Evolutionary conservation across 176 grass and related monocot species (phyloP).

Genomic region (Raddia distichophylla): DNA sequence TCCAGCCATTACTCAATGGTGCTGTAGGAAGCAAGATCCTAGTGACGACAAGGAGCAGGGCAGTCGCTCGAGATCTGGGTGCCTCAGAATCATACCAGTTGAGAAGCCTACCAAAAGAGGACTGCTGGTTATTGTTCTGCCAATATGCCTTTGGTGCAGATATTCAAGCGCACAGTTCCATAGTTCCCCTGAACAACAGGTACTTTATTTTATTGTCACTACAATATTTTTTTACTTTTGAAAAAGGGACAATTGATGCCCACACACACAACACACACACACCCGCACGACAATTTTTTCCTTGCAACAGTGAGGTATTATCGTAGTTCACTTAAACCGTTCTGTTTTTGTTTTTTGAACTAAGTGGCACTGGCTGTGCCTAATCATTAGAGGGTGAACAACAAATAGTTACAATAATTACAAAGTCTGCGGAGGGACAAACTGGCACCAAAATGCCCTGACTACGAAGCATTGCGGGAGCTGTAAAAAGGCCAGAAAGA

Average conservation of each 20-base stretch:
- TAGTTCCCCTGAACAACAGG: neutral
- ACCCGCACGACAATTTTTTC: too few relatives aligned
- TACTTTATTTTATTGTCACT: neutral
- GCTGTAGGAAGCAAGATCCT: slow-evolving; percentile 51
- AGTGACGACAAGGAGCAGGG: slow-evolving; percentile 43
- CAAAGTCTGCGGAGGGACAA: too few relatives aligned
- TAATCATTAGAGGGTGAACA: too few relatives aligned
- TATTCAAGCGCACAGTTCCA: neutral
- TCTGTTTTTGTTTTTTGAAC: too few relatives aligned
- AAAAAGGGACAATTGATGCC: too few relatives aligned
- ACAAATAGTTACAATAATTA: too few relatives aligned
- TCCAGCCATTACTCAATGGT: slow-evolving; percentile 14
- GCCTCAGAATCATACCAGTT: slow-evolving; percentile 18
- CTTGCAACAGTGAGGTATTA: neutral
- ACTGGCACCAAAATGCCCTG: too few relatives aligned
- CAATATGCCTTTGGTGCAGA: neutral
- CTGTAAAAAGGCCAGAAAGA: too few relatives aligned
- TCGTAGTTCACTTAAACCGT: neutral
- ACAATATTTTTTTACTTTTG: neutral
- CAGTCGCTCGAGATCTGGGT: slow-evolving; percentile 21
- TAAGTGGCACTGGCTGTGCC: too few relatives aligned
- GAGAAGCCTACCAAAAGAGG: neutral
- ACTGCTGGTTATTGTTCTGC: slow-evolving; percentile 49
- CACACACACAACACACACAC: too few relatives aligned
- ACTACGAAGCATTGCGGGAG: too few relatives aligned